Conservation (phyloP, 331 rosid species). For the Acacia pycnantha region DNA sequence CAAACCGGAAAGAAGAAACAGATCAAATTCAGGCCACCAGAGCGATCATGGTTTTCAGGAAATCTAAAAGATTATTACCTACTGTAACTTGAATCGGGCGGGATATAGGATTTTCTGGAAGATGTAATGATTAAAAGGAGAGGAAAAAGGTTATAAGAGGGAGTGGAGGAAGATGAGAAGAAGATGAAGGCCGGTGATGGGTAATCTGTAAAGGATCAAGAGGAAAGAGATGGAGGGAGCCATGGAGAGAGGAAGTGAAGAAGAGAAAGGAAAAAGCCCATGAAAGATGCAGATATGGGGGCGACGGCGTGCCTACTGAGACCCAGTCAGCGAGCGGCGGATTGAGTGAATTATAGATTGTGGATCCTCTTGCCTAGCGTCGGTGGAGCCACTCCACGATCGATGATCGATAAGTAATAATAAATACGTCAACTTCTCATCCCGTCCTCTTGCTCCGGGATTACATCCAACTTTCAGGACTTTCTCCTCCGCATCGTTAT, state of each 20-base stretch:
- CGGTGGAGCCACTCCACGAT: neutral
- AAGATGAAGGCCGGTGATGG: slow-evolving; percentile 75
- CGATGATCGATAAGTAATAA: neutral
- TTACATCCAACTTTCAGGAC: neutral
- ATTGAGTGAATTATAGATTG: neutral
- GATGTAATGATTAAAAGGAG: neutral
- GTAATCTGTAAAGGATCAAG: slow-evolving; percentile 58
- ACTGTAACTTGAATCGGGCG: neutral
- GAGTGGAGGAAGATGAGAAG: slow-evolving; percentile 92
- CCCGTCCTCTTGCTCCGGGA: neutral
- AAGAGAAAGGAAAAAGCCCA: slow-evolving; percentile 61
- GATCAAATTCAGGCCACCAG: neutral
- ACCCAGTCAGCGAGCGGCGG: neutral
- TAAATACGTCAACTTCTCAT: neutral
- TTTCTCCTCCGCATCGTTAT: neutral
- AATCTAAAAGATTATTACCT: slow-evolving; percentile 6
- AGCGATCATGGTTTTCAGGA: neutral
- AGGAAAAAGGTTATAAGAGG: slow-evolving; percentile 55
- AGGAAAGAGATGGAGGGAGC: slow-evolving; percentile 39
- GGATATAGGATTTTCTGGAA: neutral
- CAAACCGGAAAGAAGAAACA: slow-evolving; percentile 4
- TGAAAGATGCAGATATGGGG: slow-evolving; percentile 31
- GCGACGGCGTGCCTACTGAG: neutral
- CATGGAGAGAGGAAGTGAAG: slow-evolving; percentile 42
- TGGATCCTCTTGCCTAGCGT: neutral